Base-by-base conservation (phyloP, 352 stramenopile genomes). In the Pseudoperonospora humuli region DNA sequence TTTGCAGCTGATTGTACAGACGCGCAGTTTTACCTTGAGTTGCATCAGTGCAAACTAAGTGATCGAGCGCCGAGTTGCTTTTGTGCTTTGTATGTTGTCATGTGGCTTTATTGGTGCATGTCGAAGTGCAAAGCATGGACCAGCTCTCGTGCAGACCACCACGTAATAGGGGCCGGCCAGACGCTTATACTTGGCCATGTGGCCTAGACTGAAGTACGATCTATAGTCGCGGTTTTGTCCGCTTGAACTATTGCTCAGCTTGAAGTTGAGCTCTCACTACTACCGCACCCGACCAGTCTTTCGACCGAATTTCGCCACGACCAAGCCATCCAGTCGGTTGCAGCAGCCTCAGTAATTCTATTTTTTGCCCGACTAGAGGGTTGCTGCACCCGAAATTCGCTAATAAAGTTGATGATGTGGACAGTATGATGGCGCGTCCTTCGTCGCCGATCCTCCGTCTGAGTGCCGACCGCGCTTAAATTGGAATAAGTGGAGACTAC, bases 171-270 rank as follows among this genome's bases (percentile, higher is more conserved):
- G n/a, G n/a, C n/a, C n/a, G n/a, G n/a, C n/a, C n/a, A n/a, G n/a
- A n/a, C n/a, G n/a, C n/a, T n/a, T n/a, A n/a, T n/a, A n/a, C n/a
- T n/a, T n/a, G n/a, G n/a, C n/a, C n/a, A n/a, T 26, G 7, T 26
- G 23, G 7, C 4, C 23, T 4, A 26, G 7, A 26, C 23, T 26
- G 13, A 31, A 17, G 26, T 18, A 26, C 19, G 17, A 36, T 10
- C 3, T 4, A 23, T 3, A 7, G 38, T 11, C 31, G 7, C 45
- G 51, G 20, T 24, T 54, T 40, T 59, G 51, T 59, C 32, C 28
- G 7, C 51, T 59, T 49, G 51, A 59, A 57, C 27, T 46, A 41
- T 7, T 11, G 10, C 7, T 17, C 7, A 51, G 45, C 39, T 52
- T 61, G 39, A 61, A 60, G 21, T 34, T 34, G 8, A 15, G 7